Conservation (phyloP, 2,329 filamentous ascomycete species). For the Aureobasidium uvarum region DNA sequence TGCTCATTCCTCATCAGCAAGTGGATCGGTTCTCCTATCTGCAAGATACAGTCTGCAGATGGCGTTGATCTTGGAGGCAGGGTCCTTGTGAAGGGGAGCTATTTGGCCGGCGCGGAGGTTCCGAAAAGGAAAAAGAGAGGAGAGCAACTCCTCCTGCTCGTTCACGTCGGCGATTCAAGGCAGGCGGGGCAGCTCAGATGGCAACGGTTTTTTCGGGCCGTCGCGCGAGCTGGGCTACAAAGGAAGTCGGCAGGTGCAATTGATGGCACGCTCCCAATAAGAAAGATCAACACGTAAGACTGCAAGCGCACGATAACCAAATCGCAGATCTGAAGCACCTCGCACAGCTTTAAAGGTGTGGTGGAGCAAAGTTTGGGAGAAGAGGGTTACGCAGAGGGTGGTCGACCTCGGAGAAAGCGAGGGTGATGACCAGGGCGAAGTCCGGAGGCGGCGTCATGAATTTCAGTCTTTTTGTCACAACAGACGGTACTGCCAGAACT, state of each 20-base stretch:
- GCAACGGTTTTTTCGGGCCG: slow-evolving; percentile 5
- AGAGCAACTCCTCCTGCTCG: neutral
- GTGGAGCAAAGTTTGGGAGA: slow-evolving; percentile 7
- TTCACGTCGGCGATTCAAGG: neutral
- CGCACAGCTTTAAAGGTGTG: neutral
- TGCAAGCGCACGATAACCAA: slow-evolving; percentile 13
- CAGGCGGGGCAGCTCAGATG: neutral
- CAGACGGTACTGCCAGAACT: neutral
- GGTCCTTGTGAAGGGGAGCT: neutral
- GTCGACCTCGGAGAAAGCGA: slow-evolving; percentile 4
- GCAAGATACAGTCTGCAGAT: slow-evolving; percentile 7
- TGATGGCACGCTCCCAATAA: neutral
- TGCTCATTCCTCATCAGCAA: neutral
- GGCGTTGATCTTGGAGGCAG: slow-evolving; percentile 6
- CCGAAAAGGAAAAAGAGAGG: neutral
- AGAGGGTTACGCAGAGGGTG: slow-evolving; percentile 11
- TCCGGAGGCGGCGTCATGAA: slow-evolving; percentile 21
- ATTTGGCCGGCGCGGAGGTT: neutral
- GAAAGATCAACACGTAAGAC: slow-evolving; percentile 8
- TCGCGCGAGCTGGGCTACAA: slow-evolving; percentile 1
- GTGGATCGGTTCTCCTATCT: neutral
- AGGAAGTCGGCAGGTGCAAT: neutral
- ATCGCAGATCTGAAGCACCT: slow-evolving; percentile 22
- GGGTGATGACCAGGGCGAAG: slow-evolving; percentile 1
- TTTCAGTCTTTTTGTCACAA: slow-evolving; percentile 7